Base-by-base conservation (phyloP, 352 stramenopile genomes). In the Globisporangium heterothallicum region DNA sequence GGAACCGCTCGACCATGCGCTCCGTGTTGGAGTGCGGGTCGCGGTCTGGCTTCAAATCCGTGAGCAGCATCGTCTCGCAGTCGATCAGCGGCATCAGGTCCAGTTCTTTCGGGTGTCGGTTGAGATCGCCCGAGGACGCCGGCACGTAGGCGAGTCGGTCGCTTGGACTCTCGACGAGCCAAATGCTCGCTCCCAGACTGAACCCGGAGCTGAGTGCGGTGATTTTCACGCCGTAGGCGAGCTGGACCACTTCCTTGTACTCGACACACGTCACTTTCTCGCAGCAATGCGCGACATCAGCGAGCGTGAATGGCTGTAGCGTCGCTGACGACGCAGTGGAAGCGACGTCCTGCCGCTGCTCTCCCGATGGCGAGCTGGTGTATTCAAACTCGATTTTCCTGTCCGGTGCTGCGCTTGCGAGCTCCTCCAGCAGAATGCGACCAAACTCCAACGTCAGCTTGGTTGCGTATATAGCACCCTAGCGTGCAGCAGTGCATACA, bases 41-140 rank as follows among this genome's bases (percentile, higher is more conserved):
- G 2, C 84, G 74, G 53, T 92, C 74, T 0, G 70, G 67, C 54
- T 88, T 89, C 26, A 94, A 53, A 59, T 92, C 78, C 0, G 84
- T 87, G 27, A 94, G 48, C 16, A 94, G 52, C 34, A 94, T 63
- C 26, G 80, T 82, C 36, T 94, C 84, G 51, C 78, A 90, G 53
- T 92, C 78, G 4, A 90, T 70, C 4, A 90, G 61, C 8, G 78
- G 78, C 16, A 80, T 47, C 48, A 94, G 56, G 43, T 94, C 84
- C 18, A 94, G 64, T 32, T 91, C 80, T 44, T 89, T 89, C 19
- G 84, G 80, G 59, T 94, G 82, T 25, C 84, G 78, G 49, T 90
- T 90, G n/a, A 87, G 74, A 49, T 94, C 84, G 22, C 79, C 83
- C 3, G 81, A 92, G 1, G 81, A 78, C 2, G 81, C 73, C 2